phyloP scores from a whole-genome alignment of 78 protist genomes.

The Cavenderia fasciculata region DNA sequence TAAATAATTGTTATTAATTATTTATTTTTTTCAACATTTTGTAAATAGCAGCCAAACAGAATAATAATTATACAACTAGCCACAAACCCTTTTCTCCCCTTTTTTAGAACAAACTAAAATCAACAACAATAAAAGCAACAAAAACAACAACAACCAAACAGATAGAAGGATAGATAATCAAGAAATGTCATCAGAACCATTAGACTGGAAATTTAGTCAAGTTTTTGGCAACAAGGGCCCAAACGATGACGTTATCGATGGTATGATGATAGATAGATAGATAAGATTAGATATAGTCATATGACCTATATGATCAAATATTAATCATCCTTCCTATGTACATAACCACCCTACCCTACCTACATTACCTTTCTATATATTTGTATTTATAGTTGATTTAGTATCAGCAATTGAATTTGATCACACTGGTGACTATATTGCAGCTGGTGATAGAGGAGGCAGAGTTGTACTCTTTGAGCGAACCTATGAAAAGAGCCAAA shows the following conservation, averaged over 20 bases:
- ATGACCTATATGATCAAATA: background rate
- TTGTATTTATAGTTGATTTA: conserved; percentile 87
- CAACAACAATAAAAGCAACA: background rate
- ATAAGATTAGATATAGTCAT: too few species aligned
- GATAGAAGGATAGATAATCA: background rate
- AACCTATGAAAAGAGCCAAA: conserved; percentile 36
- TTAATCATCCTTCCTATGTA: background rate
- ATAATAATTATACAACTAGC: too few species aligned
- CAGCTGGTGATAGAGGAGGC: conserved; percentile 98
- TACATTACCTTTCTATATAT: background rate
- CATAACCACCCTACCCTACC: too few species aligned
- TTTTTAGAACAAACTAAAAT: background rate
- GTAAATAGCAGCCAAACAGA: too few species aligned
- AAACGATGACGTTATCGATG: conserved; percentile 66
- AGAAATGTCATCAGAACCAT: conserved; percentile 37
- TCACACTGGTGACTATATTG: conserved; percentile 94
- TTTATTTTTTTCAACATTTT: too few species aligned
- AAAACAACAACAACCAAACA: background rate
- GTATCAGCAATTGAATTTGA: conserved; percentile 96
- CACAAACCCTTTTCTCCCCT: too few species aligned
- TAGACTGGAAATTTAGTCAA: conserved; percentile 86
- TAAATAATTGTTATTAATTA: too few species aligned
- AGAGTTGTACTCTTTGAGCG: conserved; percentile 90
- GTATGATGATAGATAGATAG: too few species aligned
- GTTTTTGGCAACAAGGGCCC: conserved; percentile 77